These are phyloP conservation scores for Protomyces macrosporus DNA, from an alignment of 1,139 yeast species.

Conservation along the genomic window DNA sequence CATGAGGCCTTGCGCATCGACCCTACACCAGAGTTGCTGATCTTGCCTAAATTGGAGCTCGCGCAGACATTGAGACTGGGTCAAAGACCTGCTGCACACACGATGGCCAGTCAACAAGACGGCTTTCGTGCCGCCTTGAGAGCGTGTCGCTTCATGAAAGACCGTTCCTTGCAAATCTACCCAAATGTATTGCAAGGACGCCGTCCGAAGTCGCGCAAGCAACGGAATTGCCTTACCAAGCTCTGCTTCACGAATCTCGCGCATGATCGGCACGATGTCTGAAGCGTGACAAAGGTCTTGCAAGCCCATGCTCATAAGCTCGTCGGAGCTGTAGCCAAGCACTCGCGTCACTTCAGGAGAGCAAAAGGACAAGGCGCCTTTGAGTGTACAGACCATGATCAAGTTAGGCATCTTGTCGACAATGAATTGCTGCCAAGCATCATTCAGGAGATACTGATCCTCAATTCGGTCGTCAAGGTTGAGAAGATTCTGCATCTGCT, in stretches of 20 bases:
- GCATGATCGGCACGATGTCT: slow-evolving; percentile 26
- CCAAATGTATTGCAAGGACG: slow-evolving; percentile 24
- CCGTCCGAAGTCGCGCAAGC: slow-evolving; percentile 24
- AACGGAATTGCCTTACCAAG: slow-evolving; percentile 14
- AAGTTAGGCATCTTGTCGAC: slow-evolving; percentile 24
- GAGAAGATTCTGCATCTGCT: not conserved
- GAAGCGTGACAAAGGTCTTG: slow-evolving; percentile 26
- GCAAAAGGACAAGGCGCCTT: slow-evolving; percentile 25
- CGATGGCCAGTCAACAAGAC: slow-evolving; percentile 26
- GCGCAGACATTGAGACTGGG: slow-evolving; percentile 2
- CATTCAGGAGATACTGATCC: not conserved
- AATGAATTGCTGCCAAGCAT: slow-evolving; percentile 7
- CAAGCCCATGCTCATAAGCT: slow-evolving; percentile 17
- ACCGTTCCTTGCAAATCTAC: slow-evolving; percentile 26
- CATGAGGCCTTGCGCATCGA: slow-evolving; percentile 28
- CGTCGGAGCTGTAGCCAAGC: slow-evolving; percentile 27
- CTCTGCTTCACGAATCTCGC: slow-evolving; percentile 20
- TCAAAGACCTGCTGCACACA: not conserved
- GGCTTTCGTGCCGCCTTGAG: slow-evolving; percentile 1
- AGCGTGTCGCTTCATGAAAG: slow-evolving; percentile 3
- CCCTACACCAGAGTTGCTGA: slow-evolving; percentile 27
- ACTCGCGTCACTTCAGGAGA: slow-evolving; percentile 14
- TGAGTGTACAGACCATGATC: slow-evolving; percentile 25
- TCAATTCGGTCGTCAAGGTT: not conserved
- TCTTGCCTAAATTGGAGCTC: not conserved